phyloP scores from a whole-genome alignment of 2,329 filamentous ascomycete genomes.

The Lecanosticta acicola region DNA sequence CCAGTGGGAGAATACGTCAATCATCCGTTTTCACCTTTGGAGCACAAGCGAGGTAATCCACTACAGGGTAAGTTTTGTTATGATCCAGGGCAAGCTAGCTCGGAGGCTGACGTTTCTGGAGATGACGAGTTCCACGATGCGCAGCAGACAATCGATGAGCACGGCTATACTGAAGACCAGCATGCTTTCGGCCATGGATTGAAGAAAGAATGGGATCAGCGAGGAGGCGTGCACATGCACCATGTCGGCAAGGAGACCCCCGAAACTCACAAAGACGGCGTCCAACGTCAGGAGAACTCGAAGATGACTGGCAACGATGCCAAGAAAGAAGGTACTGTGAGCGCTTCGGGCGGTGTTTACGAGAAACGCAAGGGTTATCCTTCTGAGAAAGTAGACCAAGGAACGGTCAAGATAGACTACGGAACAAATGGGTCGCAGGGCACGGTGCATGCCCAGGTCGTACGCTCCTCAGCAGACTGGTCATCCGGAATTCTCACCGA shows the following conservation, averaged over 20 bases:
- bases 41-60: conserved; percentile 52
- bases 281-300: conserved; percentile 26
- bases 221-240: conserved; percentile 5
- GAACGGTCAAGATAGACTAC: conserved; percentile 8
- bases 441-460: conserved; percentile 72
- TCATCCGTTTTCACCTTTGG: conserved; percentile 68
- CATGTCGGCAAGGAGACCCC: conserved; percentile 6
- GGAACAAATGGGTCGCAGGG: conserved; percentile 60
- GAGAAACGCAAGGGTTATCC: conserved; percentile 28
- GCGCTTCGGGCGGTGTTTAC: conserved; percentile 29
- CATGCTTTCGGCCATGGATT: conserved; percentile 26
- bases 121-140: conserved; percentile 28
- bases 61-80: conserved; percentile 35
- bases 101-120: conserved; percentile 10
- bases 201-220: conserved; percentile 14
- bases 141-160: conserved; percentile 26
- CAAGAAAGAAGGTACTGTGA: conserved; percentile 28
- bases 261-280: background rate
- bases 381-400: conserved; percentile 22
- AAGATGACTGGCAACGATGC: conserved; percentile 32
- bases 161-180: conserved; percentile 29
- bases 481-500: conserved; percentile 83
- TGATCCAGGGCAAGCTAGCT: conserved; percentile 10
- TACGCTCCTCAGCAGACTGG: conserved; percentile 91
- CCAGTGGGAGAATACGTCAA: conserved; percentile 82